These are phyloP conservation scores for Botrytis porri DNA, from an alignment of 2,329 filamentous ascomycete genomes.

Conservation along the genomic window DNA sequence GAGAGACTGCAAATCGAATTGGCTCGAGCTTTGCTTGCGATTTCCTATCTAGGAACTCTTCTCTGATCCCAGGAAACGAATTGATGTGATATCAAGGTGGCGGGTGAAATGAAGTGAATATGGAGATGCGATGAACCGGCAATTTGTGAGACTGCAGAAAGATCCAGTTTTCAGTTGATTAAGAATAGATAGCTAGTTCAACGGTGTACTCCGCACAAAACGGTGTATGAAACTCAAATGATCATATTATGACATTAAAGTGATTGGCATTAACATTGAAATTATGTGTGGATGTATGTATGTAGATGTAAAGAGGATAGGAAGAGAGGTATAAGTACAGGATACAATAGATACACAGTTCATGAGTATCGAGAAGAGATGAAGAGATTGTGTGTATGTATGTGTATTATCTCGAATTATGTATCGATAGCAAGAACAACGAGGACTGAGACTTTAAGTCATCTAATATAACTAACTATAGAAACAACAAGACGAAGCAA, in stretches of 20 bases:
- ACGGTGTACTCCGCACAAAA: not conserved
- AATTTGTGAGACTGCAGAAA: conserved; percentile 2
- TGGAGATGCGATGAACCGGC: not conserved
- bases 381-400: not conserved
- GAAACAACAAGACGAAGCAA: not conserved
- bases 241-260: not conserved
- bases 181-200: not conserved
- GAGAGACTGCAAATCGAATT: not conserved
- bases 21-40: conserved; percentile 18
- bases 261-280: not conserved
- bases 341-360: not conserved
- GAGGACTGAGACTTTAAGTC: not conserved
- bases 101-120: conserved; percentile 9
- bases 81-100: conserved; percentile 8
- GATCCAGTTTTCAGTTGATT: conserved; percentile 11
- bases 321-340: not conserved
- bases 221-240: not conserved
- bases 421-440: not conserved
- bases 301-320: not conserved
- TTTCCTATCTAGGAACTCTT: conserved; percentile 15
- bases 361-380: not conserved
- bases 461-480: not conserved
- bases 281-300: not conserved
- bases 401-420: not conserved
- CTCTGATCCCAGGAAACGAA: not conserved